Base-by-base conservation (phyloP, 23 red algal genomes). In the Gracilaria caudata region DNA sequence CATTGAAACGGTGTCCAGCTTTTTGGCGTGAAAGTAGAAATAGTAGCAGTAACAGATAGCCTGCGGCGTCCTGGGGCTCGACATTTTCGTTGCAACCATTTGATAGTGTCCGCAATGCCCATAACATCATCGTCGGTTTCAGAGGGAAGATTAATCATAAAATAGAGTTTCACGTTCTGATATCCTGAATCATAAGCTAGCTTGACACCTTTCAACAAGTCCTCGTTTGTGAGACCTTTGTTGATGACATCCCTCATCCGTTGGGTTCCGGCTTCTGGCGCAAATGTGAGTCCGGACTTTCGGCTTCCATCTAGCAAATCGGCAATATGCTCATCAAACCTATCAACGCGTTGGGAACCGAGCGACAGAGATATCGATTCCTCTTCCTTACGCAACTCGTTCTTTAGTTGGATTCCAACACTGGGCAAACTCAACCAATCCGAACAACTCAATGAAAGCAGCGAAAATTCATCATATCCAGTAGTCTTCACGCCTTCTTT, bases 81-180 rank as follows among this genome's bases (percentile, higher is more conserved):
- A 20, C 81, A 86, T 86, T 73, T 86, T 38, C 83, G 26, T 39
- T 94, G 92, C 2, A 94, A 84, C 82, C 65, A 86, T 59, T 74
- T 77, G 17, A 94, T 84, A 14, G 92, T 94, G 29, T 94, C 83
- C 3, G 86, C 84, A 56, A 94, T 89, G 19, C 81, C 92, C 40
- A 94, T 82, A 0, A 94, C 92, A 70, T 94, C 92, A 39, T 94
- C 92, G 28, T 94, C 92, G 3, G 92, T 94, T 83, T 94, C 92
- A 14, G 71, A 77, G 20, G 92, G 92, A 73, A 94, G 72, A 32
- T 86, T 86, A 13, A 94, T 88, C 83, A 94, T 88, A 57, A 94
- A 94, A 64, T 94, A 94, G 2, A 94, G 80, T 73, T 92, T 92
- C 19, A 94, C 92, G 47, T 88, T 86, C 0, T 77, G 61, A 71